These are phyloP conservation scores for Saccharomycopsis synnaedendra DNA, from an alignment of 805 yeast species.

Conservation along the genomic window DNA sequence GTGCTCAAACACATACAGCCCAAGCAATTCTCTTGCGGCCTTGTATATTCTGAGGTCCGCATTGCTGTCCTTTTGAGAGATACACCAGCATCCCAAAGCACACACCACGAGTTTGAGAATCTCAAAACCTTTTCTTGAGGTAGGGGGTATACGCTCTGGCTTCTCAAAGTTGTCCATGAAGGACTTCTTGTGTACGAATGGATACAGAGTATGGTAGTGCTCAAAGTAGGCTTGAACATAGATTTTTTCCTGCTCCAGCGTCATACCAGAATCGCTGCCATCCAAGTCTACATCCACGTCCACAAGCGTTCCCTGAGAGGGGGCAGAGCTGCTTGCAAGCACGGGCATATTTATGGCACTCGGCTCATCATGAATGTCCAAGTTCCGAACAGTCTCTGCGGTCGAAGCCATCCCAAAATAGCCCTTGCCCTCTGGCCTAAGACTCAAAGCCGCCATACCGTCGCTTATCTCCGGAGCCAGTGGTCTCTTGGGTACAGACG, in stretches of 20 bases:
- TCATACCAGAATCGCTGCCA: background rate
- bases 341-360: background rate
- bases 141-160: background rate
- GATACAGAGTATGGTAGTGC: constrained; percentile 50
- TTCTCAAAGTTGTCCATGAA: constrained; percentile 37
- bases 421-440: constrained; percentile 45
- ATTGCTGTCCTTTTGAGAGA: constrained; percentile 37
- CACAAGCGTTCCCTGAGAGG: background rate
- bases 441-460: constrained; percentile 50
- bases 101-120: constrained; percentile 44
- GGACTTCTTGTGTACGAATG: constrained; percentile 44
- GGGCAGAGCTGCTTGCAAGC: background rate
- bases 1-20: constrained; percentile 41
- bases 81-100: constrained; percentile 63
- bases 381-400: constrained; percentile 39
- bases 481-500: background rate
- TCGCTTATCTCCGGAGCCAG: constrained; percentile 24
- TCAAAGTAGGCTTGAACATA: constrained; percentile 42
- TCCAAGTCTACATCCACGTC: background rate
- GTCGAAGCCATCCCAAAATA: constrained; percentile 58
- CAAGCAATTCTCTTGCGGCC: constrained; percentile 35
- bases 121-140: constrained; percentile 21
- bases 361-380: constrained; percentile 23
- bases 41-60: constrained; percentile 46
- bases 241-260: constrained; percentile 18